Evolutionary conservation across 2,329 filamentous ascomycete genomes (phyloP), one percentile per base, ranked within the genome.

Genomic region (Colletotrichum sp.): DNA sequence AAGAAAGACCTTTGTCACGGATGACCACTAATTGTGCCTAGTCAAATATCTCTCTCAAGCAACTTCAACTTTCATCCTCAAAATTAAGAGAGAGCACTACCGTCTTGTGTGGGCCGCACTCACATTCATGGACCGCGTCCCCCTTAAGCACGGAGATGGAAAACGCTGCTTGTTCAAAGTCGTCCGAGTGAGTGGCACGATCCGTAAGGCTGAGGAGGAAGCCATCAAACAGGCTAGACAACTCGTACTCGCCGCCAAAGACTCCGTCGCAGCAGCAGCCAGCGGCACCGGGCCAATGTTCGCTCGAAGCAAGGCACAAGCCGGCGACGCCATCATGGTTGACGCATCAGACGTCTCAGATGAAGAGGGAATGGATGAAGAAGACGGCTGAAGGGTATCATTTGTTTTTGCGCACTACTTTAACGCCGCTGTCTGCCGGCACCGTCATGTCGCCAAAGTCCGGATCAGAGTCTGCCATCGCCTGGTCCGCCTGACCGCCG

Each of bases 61-160:
- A n/a, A 99, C 97, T 1, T 98, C 95, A 8, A 99, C 96, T 2
- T 95, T 96, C 70, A 99, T 99, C 76, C 88, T 99, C 52, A 92
- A 94, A 77, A 95, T 96, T 78, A 92, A 95, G 5, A 93, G 97
- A 73, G 92, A 93, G 18, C 93, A 98, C 78, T 97, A 96, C 83
- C 91, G 95, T 62, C 90, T 98, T 77, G 93, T 98, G 6, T 99
- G 97, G 97, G 93, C 96, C 0, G 95, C 96, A 1, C 87, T 99
- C 69, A 95, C 95, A 0, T 94, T 96, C 79, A 94, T 97, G 88
- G 93, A 93, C 27, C 89, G 86, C 18, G 86, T 98, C 0, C 95
- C 92, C 9, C 84, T 90, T 4, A 89, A 85, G 74, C 48, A 69
- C 7, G 75, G 75, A 22, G 89, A 87, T 81, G 90, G 91, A 28